Conservation (phyloP, 352 stramenopile genomes). For the Phytophthora pini region DNA sequence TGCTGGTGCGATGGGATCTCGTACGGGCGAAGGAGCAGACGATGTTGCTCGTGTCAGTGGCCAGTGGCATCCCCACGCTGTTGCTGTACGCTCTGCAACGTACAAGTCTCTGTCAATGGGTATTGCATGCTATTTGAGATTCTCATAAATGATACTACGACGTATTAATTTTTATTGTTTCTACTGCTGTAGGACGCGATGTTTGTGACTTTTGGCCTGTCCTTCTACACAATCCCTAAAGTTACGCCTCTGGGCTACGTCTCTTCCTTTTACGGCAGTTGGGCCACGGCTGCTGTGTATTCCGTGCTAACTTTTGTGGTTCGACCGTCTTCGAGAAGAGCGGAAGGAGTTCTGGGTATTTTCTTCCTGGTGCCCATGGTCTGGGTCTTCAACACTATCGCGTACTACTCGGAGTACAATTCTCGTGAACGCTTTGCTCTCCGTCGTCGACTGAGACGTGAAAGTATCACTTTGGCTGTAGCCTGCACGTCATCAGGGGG, state of each 20-base stretch:
- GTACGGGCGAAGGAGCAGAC: conserved; percentile 67
- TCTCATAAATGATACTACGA: conserved; percentile 6
- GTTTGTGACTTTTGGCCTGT: conserved; percentile 85
- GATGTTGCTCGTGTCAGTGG: conserved; percentile 78
- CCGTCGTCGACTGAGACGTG: conserved; percentile 63
- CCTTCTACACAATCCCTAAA: conserved; percentile 89
- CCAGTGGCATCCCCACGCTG: conserved; percentile 73
- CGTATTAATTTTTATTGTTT: conserved; percentile 6
- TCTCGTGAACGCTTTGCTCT: conserved; percentile 80
- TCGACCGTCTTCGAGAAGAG: conserved; percentile 45
- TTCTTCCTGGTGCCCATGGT: conserved; percentile 77
- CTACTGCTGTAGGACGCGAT: conserved; percentile 60
- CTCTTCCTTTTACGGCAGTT: conserved; percentile 75
- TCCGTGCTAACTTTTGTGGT: conserved; percentile 58
- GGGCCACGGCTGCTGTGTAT: conserved; percentile 68
- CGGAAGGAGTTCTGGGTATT: conserved; percentile 68
- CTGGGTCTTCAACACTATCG: conserved; percentile 87
- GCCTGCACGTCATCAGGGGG: conserved; percentile 54
- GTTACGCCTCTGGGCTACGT: conserved; percentile 84
- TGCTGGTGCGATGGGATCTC: conserved; percentile 80
- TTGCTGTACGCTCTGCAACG: conserved; percentile 76
- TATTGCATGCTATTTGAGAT: conserved; percentile 31
- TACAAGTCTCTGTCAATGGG: conserved; percentile 82
- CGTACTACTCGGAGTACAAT: conserved; percentile 89
- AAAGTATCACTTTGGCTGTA: conserved; percentile 83